Conservation (phyloP, 1,284 basidiomycete genomes). For the Cutaneotrichosporon sp. region DNA sequence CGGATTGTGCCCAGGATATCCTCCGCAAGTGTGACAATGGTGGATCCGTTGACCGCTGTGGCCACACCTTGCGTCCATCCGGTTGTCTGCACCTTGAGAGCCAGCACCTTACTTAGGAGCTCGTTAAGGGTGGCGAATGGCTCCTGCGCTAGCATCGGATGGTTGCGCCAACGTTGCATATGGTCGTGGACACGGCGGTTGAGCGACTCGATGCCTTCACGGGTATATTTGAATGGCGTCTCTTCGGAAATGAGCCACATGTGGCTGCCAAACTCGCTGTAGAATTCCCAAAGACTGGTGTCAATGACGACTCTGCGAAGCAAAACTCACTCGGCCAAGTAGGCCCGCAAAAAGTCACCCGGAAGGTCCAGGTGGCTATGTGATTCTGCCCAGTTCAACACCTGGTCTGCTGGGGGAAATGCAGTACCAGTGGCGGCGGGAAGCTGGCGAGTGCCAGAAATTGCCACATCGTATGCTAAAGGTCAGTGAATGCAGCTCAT, state of each 20-base stretch:
- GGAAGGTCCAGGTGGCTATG: slow-evolving; percentile 7
- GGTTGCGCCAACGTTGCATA: slow-evolving; percentile 5
- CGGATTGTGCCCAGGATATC: slow-evolving; percentile 8
- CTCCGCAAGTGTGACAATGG: slow-evolving; percentile 5
- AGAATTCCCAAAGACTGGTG: slow-evolving; percentile 14
- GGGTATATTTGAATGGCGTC: neutral
- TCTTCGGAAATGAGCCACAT: neutral
- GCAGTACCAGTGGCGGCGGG: neutral
- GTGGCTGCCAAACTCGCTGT: neutral
- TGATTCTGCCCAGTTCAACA: slow-evolving; percentile 9
- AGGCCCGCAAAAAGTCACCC: slow-evolving; percentile 7
- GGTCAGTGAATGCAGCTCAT: slow-evolving; percentile 1
- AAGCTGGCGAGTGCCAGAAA: slow-evolving; percentile 7
- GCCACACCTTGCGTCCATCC: slow-evolving; percentile 2
- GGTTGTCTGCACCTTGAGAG: slow-evolving; percentile 8
- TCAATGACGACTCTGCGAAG: neutral
- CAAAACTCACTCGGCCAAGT: slow-evolving; percentile 7
- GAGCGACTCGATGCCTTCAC: neutral
- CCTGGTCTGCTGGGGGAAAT: neutral
- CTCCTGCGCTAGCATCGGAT: slow-evolving; percentile 1
- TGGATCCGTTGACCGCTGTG: neutral
- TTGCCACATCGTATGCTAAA: slow-evolving; percentile 9
- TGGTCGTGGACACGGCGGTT: slow-evolving; percentile 1
- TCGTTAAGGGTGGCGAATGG: slow-evolving; percentile 1
- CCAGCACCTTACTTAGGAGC: neutral